These are phyloP conservation scores for Fusarium musae DNA, from an alignment of 2,329 filamentous ascomycete genomes.

Conservation along the genomic window DNA sequence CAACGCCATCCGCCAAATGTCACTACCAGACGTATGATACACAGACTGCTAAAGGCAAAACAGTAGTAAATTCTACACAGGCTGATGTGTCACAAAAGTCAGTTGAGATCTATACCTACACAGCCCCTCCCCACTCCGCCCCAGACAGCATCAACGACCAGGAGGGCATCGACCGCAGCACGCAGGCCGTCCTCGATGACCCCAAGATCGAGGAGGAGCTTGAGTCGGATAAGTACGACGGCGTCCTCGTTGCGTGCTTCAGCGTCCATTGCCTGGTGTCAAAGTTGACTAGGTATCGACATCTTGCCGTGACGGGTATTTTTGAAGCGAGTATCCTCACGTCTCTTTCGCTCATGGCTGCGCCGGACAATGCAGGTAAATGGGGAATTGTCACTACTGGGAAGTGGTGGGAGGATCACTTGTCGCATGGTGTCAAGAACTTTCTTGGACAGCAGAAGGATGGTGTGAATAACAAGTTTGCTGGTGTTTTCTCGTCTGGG, in stretches of 20 bases:
- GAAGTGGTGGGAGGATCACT: constrained; percentile 80
- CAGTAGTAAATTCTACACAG: constrained; percentile 4
- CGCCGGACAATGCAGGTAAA: constrained; percentile 49
- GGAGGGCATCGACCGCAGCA: constrained; percentile 72
- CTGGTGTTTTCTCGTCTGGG: constrained; percentile 84
- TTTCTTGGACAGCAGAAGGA: constrained; percentile 66
- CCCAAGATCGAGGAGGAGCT: constrained; percentile 53
- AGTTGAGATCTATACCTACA: constrained; percentile 70
- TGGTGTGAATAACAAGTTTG: constrained; percentile 65
- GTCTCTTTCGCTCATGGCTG: constrained; percentile 62
- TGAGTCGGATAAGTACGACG: constrained; percentile 67
- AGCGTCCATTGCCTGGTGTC: constrained; percentile 83
- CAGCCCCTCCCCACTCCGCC: constrained; percentile 65
- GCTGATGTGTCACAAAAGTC: constrained; percentile 49
- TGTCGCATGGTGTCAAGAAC: constrained; percentile 70
- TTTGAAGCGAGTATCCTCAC: constrained; percentile 84
- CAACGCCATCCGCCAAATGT: constrained; percentile 57
- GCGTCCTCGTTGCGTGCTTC: constrained; percentile 89
- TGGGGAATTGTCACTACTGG: constrained; percentile 95
- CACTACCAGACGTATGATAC: constrained; percentile 43
- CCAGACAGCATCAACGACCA: constrained; percentile 83
- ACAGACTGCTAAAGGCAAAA: neutral
- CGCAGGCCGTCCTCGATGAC: constrained; percentile 68
- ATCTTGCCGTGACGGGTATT: constrained; percentile 68
- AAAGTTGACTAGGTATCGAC: constrained; percentile 57